Evolutionary conservation across 1,139 yeast genomes (phyloP).

Genomic region (Suhomyces bokatorum): DNA sequence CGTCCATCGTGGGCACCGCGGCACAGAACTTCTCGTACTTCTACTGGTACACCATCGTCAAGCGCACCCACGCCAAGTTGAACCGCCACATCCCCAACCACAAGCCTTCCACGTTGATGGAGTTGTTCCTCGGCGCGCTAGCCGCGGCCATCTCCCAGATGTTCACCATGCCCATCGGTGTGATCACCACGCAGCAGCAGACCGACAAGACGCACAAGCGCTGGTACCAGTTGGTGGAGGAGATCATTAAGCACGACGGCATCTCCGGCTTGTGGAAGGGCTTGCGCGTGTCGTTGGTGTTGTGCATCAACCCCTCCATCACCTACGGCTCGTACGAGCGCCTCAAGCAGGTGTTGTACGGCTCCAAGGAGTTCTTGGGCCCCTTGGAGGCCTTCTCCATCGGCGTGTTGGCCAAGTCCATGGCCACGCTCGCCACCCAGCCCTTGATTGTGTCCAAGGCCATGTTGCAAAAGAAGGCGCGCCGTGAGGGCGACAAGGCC

Average conservation of each 20-base stretch:
- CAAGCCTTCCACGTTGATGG: conserved; percentile 61
- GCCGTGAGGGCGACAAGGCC: conserved; percentile 21
- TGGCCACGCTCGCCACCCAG: conserved; percentile 81
- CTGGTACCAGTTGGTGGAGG: conserved; percentile 50
- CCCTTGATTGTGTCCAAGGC: conserved; percentile 86
- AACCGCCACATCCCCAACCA: conserved; percentile 41
- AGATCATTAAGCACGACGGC: conserved; percentile 68
- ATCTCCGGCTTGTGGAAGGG: conserved; percentile 81
- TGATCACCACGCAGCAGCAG: conserved; percentile 83
- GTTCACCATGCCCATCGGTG: conserved; percentile 81
- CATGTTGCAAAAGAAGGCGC: conserved; percentile 62
- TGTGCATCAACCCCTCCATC: conserved; percentile 82
- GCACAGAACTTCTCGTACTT: conserved; percentile 83
- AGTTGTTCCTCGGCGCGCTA: conserved; percentile 74
- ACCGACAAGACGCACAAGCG: conserved; percentile 49
- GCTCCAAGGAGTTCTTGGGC: conserved; percentile 46
- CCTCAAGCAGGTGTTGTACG: conserved; percentile 56
- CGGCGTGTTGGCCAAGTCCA: conserved; percentile 77
- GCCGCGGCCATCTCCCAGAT: conserved; percentile 86
- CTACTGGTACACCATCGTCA: conserved; percentile 80
- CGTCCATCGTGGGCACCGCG: conserved; percentile 72
- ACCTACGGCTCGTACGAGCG: conserved; percentile 84
- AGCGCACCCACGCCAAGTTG: conserved; percentile 54
- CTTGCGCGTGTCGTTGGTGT: conserved; percentile 73
- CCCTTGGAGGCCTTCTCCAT: conserved; percentile 71